These are phyloP conservation scores for Linum trigynum DNA, from an alignment of 345 rosid species.

Conservation along the genomic window DNA sequence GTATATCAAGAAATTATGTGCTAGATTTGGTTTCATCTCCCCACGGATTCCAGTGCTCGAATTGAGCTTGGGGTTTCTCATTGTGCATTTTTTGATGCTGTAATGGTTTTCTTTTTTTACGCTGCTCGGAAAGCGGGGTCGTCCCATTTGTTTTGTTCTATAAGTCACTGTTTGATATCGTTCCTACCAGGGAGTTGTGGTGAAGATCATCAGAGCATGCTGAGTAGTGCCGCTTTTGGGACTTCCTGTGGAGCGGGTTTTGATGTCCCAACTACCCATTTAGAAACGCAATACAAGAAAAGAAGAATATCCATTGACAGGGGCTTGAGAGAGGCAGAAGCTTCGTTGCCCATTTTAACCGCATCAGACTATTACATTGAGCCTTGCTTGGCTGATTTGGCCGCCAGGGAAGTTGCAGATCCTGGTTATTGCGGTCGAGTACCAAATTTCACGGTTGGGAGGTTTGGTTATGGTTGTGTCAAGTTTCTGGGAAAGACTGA, in stretches of 20 bases:
- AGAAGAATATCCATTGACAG: constrained; percentile 29
- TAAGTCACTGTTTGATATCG: neutral
- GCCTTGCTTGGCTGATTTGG: constrained; percentile 57
- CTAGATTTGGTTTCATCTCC: no score
- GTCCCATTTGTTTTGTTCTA: neutral
- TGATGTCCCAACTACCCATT: constrained; percentile 17
- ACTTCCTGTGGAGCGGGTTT: constrained; percentile 11
- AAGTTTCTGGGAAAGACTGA: constrained; percentile 73
- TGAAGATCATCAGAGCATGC: constrained; percentile 5
- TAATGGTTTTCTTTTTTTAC: no score
- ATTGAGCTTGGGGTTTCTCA: no score
- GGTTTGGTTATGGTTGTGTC: constrained; percentile 63
- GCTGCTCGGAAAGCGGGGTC: neutral
- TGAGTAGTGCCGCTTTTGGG: constrained; percentile 1
- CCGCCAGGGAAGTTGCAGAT: constrained; percentile 33
- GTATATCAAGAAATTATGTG: no score
- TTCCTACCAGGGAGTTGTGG: constrained; percentile 16
- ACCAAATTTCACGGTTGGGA: constrained; percentile 64
- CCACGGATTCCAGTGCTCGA: no score
- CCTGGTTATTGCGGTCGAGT: constrained; percentile 69
- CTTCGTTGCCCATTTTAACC: constrained; percentile 42
- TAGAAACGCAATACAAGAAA: constrained; percentile 31
- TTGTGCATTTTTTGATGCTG: no score
- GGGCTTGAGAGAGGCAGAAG: constrained; percentile 24
- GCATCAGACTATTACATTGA: constrained; percentile 52